Evolutionary conservation across 768 basidiomycete species (phyloP), one percentile per base, ranked within the genome.

Genomic region (Pulveroboletus sp.): DNA sequence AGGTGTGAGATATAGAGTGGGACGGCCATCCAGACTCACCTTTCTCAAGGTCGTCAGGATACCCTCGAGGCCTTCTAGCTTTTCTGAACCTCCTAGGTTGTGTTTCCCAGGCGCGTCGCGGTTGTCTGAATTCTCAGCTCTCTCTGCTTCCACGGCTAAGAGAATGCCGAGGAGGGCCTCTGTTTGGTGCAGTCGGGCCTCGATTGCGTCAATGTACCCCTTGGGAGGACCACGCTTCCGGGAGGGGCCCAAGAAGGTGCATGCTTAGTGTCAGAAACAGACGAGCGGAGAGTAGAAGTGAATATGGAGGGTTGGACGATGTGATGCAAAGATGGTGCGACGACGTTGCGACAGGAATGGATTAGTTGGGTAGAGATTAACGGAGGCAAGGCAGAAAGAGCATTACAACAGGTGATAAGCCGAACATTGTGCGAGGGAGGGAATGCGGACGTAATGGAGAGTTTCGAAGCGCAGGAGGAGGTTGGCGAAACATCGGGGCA

Each of bases 121-220:
- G 3, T 21, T 64, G 36, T 45, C 41, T 39, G 35, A 41, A 18
- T n/a, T 39, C 38, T 60, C 56, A 37, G 55, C 26, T 33, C 55
- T 58, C 3, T 61, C 65, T 30, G 67, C 60, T 44, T 70, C 67
- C 21, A 69, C 61, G 39, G 83, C 75, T 35, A 93, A 73, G 46
- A 94, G 72, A 50, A 92, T 86, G 46, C 91, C 93, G 27, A 95
- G 74, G 37, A 95, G 74, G 0, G 92, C 92, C 65, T 95, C 92
- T 15, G 91, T 89, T 62, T 94, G 89, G 58, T 95, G 93, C 6
- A 95, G 72, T 12, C 90, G 81, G 12, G 88, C 87, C 69, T 95
- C 92, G 58, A 95, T 92, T 27, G 91, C 91, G 61, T 94, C 91
- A 62, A 95, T 93, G 73, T 95, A 95, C 1, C 92, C 92, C 63